These are phyloP conservation scores for Antitrichia curtipendula DNA, from an alignment of 225 moss, liverwort and hornwort genomes.

Conservation along the genomic window DNA sequence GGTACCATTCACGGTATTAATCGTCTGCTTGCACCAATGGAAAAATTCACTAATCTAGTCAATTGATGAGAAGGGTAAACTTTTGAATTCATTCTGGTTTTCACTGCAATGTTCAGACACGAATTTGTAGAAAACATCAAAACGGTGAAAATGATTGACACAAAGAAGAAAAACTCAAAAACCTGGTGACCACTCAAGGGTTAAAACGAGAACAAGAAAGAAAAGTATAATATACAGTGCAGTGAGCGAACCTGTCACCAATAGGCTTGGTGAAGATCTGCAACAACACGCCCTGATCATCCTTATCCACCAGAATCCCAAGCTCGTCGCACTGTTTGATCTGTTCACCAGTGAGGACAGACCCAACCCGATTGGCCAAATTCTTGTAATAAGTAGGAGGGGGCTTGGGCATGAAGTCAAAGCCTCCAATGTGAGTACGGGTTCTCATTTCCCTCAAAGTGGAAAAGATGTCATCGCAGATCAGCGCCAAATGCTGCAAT, in stretches of 20 bases:
- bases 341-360: slow-evolving; percentile 54
- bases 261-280: slow-evolving; percentile 84
- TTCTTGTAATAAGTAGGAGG: slow-evolving; percentile 73
- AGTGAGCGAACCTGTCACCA: slow-evolving; percentile 60
- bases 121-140: background rate
- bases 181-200: background rate
- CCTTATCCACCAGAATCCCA: slow-evolving; percentile 74
- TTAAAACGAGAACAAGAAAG: background rate
- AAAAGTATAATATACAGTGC: background rate
- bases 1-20: background rate
- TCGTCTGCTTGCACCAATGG: background rate
- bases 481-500: slow-evolving; percentile 70
- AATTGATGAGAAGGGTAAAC: background rate
- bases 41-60: background rate
- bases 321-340: slow-evolving; percentile 82
- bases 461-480: slow-evolving; percentile 79
- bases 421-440: slow-evolving; percentile 69
- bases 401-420: slow-evolving; percentile 87
- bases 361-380: slow-evolving; percentile 34
- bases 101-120: background rate
- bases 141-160: background rate
- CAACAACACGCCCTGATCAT: slow-evolving; percentile 75
- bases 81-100: no score
- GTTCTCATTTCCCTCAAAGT: slow-evolving; percentile 80
- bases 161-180: background rate